Conservation (phyloP, 768 basidiomycete species). For the Fomitopsis serialis region DNA sequence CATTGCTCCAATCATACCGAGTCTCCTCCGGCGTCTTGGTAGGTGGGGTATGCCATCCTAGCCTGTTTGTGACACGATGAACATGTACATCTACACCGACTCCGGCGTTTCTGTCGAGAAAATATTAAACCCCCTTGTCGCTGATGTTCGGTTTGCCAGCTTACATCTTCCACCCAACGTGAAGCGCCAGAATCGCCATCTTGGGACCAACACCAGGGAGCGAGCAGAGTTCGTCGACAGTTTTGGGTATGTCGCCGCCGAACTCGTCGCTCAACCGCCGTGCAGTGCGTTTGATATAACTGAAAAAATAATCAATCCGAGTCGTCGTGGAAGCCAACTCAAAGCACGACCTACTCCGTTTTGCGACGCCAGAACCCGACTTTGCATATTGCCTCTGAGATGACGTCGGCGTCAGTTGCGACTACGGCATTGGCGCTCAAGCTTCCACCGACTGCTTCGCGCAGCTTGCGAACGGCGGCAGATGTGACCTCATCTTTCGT, state of each 20-base stretch:
- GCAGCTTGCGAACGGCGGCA: slow-evolving; percentile 70
- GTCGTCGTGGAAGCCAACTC: slow-evolving; percentile 7
- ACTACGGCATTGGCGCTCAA: slow-evolving; percentile 67
- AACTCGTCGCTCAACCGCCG: slow-evolving; percentile 64
- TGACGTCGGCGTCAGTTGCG: slow-evolving; percentile 49
- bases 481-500: slow-evolving; percentile 91
- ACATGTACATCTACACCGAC: slow-evolving; percentile 98
- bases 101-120: slow-evolving; percentile 59
- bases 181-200: slow-evolving; percentile 86
- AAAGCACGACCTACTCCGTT: slow-evolving; percentile 50
- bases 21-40: slow-evolving; percentile 90
- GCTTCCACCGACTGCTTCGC: slow-evolving; percentile 70
- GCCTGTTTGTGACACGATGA: slow-evolving; percentile 87
- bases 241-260: slow-evolving; percentile 81
- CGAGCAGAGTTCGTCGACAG: slow-evolving; percentile 80
- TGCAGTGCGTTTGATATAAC: slow-evolving; percentile 75
- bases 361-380: slow-evolving; percentile 94
- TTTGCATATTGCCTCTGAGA: slow-evolving; percentile 76
- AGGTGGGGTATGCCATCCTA: slow-evolving; percentile 86
- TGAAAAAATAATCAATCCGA: slow-evolving; percentile 20
- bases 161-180: slow-evolving; percentile 80
- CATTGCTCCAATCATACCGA: slow-evolving; percentile 37
- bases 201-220: too few relatives aligned
- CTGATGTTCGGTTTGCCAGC: slow-evolving; percentile 18
- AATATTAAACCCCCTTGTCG: neutral